phyloP scores from a whole-genome alignment of 345 rosid species.

The Bruguiera parviflora region DNA sequence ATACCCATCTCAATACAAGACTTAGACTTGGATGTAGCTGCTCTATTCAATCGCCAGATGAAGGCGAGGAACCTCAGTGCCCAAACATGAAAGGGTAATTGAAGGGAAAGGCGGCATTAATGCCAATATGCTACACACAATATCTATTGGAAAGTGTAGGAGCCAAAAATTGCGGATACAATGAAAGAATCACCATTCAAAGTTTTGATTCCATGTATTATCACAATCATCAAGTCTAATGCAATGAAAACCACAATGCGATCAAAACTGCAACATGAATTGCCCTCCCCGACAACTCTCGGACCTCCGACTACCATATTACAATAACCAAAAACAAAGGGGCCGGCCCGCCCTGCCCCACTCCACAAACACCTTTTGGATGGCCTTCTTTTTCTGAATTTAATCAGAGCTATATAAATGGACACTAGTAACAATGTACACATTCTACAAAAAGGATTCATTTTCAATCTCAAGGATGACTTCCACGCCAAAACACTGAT shows the following conservation, averaged over 20 bases:
- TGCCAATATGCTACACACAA: too few species aligned
- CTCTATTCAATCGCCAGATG: too few species aligned
- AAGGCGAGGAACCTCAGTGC: too few species aligned
- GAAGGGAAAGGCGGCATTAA: too few species aligned
- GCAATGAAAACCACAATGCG: slow-evolving; percentile 10
- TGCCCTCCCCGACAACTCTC: slow-evolving; percentile 36
- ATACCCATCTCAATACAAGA: too few species aligned
- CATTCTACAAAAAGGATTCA: slow-evolving; percentile 38
- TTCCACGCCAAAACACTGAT: slow-evolving; percentile 33
- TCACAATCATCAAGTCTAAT: slow-evolving; percentile 22
- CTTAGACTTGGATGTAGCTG: too few species aligned
- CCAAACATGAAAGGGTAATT: too few species aligned
- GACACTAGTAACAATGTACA: slow-evolving; percentile 38
- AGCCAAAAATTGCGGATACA: slow-evolving; percentile 18
- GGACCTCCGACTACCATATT: slow-evolving; percentile 17
- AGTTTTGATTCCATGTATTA: slow-evolving; percentile 29
- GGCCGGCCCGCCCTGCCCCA: background rate
- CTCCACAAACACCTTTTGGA: slow-evolving; percentile 15
- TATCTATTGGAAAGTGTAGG: too few species aligned
- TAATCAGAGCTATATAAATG: slow-evolving; percentile 16
- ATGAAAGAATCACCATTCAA: slow-evolving; percentile 50
- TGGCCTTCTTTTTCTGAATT: slow-evolving; percentile 20
- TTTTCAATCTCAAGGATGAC: slow-evolving; percentile 28
- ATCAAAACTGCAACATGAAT: slow-evolving; percentile 57
- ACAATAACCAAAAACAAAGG: background rate